A percentile compares a stretch with the other conserved stretches of the same genome.
Conservation (phyloP, 192 early-diverging fungal genomes). For the Backusella psychrophila region DNA sequence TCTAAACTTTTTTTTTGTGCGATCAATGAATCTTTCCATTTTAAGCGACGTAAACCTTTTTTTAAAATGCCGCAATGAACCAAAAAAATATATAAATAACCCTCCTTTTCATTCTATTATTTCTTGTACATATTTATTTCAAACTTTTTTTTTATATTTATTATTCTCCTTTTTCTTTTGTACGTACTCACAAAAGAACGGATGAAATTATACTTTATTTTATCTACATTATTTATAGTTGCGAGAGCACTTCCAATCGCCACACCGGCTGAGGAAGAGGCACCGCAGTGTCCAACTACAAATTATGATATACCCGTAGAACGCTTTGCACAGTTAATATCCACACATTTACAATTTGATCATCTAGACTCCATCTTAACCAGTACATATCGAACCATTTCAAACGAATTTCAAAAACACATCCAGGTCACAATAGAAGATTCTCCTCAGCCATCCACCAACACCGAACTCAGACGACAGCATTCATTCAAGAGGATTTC, state of each 20-base stretch:
- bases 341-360: constrained; percentile 32
- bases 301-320: constrained; percentile 69
- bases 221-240: constrained; percentile 1
- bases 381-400: constrained; percentile 13
- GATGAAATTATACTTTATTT: background rate
- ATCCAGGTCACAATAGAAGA: constrained; percentile 6
- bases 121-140: background rate
- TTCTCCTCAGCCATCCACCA: background rate
- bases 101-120: background rate
- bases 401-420: constrained; percentile 20
- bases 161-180: constrained; percentile 9
- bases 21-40: background rate
- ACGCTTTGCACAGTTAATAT: constrained; percentile 18
- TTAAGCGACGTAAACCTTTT: background rate
- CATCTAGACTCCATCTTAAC: constrained; percentile 20
- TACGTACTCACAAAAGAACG: constrained; percentile 1
- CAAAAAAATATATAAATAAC: background rate
- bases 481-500: background rate
- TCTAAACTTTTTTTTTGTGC: background rate
- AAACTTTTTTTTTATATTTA: background rate
- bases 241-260: background rate
- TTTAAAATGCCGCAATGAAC: background rate
- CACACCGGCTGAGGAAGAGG: constrained; percentile 26
- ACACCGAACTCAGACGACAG: background rate
- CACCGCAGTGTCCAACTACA: constrained; percentile 87